Evolutionary conservation across 2,329 filamentous ascomycete genomes (phyloP), one percentile per base, ranked within the genome.

Genomic region (Xylaria sp.): DNA sequence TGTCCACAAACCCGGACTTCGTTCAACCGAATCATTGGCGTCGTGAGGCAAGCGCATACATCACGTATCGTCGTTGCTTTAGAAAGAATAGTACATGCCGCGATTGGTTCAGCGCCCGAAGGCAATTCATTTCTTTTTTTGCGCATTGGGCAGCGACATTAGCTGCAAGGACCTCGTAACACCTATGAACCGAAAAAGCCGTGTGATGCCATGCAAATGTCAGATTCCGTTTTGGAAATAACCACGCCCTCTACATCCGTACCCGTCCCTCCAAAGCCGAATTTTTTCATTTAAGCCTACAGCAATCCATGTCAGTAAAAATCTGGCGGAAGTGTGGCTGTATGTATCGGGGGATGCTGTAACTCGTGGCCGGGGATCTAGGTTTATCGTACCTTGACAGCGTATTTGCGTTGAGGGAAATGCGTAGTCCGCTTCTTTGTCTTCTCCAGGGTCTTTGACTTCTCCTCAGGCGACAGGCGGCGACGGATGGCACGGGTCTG

Each of bases 351-450:
- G 29, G 8, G 21, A n/a, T 21, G 12, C 55, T 25, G 48, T 50
- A 50, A 10, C 4, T 32, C 27, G 47, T 25, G 23, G 5, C 1
- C 23, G n/a, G 64, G 4, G 37, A 23, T 16, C 23, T 6, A 32
- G 48, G 32, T 44, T 63, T 59, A 67, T 75, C 85, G 77, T 88
- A 94, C 96, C 95, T 98, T 99, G 85, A 99, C 93, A 85, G 96
- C 96, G 86, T 92, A 99, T 88, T 97, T 98, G 87, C 96, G 92
- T 89, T 97, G 93, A 77, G 96, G 96, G 90, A 99, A 99, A 88
- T 99, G 95, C 78, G 88, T 91, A 84, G 88, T 85, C 87, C 91
- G 93, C 93, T 99, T 99, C 91, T 94, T 94, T 84, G 94, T 91
- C 92, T 97, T 98, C 87, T 95, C 91, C 77, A 97, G 92, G 80